Percentiles rank a stretch among this genome's conserved stretches.
Evolutionary conservation across 1,139 yeast species (phyloP).

Genomic region (Yamadazyma diddensiae): DNA sequence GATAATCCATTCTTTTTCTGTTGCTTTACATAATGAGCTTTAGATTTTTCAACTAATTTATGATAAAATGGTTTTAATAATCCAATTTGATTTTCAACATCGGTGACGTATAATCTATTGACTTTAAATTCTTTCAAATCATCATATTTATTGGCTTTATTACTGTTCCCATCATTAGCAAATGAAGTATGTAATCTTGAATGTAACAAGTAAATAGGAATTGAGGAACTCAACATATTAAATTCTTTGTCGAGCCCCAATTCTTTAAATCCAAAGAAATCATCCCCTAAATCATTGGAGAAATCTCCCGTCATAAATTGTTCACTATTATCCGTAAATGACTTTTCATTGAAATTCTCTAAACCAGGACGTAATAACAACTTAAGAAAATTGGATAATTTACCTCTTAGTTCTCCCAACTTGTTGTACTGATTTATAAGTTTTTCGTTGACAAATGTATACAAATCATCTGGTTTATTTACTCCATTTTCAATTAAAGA

Average conservation of each 20-base stretch:
- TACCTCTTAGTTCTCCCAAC: conserved; percentile 63
- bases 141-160: conserved; percentile 54
- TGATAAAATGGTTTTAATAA: conserved; percentile 58
- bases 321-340: conserved; percentile 86
- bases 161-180: conserved; percentile 37
- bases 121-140: conserved; percentile 57
- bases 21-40: conserved; percentile 42
- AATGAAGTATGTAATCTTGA: conserved; percentile 64
- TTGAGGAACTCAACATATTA: conserved; percentile 79
- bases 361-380: conserved; percentile 83
- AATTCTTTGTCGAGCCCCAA: conserved; percentile 91
- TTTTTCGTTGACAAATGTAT: conserved; percentile 72
- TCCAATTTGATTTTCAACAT: conserved; percentile 53
- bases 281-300: conserved; percentile 89
- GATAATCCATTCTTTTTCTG: conserved; percentile 55
- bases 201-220: conserved; percentile 86
- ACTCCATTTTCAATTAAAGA: conserved; percentile 84
- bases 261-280: conserved; percentile 94
- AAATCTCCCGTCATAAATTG: conserved; percentile 94
- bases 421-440: conserved; percentile 67
- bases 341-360: conserved; percentile 69
- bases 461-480: conserved; percentile 72
- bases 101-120: conserved; percentile 47
- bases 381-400: conserved; percentile 70
- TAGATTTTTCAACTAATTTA: conserved; percentile 52